A percentile compares a stretch with the other conserved stretches of the same genome.
Conservation (phyloP, 2,329 filamentous ascomycete genomes). For the Cercospora janseana region DNA sequence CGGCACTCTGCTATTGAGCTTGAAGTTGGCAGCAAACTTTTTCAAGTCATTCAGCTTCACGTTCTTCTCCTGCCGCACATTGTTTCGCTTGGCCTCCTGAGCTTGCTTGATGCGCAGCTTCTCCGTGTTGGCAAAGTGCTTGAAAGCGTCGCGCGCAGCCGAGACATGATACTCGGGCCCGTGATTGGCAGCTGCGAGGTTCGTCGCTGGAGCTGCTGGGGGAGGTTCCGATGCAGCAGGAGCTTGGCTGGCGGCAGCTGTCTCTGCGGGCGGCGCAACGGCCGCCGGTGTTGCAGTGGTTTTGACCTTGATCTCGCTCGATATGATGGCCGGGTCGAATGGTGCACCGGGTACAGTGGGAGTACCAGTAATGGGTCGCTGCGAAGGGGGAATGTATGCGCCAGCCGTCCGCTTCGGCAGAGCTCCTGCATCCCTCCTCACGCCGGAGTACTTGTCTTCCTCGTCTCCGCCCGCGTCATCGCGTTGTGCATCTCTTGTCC, state of each 20-base stretch:
- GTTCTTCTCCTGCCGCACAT: conserved; percentile 72
- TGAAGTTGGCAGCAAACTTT: conserved; percentile 92
- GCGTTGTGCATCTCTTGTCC: conserved; percentile 63
- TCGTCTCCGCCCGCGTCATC: conserved; percentile 73
- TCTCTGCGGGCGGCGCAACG: conserved; percentile 3
- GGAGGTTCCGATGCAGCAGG: conserved; percentile 22
- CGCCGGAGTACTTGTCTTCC: conserved; percentile 97
- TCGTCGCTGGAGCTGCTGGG: conserved; percentile 54
- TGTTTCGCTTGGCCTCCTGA: conserved; percentile 55
- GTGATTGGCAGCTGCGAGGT: conserved; percentile 41
- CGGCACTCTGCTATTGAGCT: conserved; percentile 88
- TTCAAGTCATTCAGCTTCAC: conserved; percentile 91
- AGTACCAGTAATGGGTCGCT: conserved; percentile 72
- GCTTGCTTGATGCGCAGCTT: conserved; percentile 58
- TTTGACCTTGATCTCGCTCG: conserved; percentile 66
- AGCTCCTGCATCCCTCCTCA: conserved; percentile 66
- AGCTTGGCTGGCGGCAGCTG: conserved; percentile 31
- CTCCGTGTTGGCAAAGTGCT: conserved; percentile 61
- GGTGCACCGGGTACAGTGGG: conserved; percentile 73
- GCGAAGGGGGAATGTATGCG: conserved; percentile 88
- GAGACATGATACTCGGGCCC: conserved; percentile 57
- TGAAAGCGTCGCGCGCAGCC: conserved; percentile 62
- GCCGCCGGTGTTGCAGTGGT: conserved; percentile 20
- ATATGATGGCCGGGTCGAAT: conserved; percentile 86
- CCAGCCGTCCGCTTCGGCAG: conserved; percentile 59